Evolutionary conservation across 2,329 filamentous ascomycete species (phyloP).

Genomic region (Helminthosporium solani): DNA sequence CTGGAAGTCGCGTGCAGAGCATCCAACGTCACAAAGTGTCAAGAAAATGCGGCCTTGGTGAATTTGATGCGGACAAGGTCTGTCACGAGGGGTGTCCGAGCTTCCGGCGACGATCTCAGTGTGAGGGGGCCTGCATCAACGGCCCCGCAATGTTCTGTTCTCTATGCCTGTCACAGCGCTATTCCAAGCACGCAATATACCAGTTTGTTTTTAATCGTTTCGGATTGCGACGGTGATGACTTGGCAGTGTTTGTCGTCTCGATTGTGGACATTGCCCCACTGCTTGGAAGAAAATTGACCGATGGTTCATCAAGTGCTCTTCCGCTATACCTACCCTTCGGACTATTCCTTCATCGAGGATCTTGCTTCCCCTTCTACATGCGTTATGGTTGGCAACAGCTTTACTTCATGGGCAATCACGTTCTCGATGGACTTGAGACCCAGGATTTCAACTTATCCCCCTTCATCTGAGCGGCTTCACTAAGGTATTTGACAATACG

Average conservation of each 20-base stretch:
- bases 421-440: neutral
- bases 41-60: slow-evolving; percentile 5
- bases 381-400: too few relatives aligned
- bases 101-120: slow-evolving; percentile 8
- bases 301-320: neutral
- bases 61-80: slow-evolving; percentile 7
- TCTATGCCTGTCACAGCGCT: neutral
- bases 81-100: slow-evolving; percentile 17
- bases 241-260: neutral
- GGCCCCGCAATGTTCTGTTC: slow-evolving; percentile 5
- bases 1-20: slow-evolving; percentile 2
- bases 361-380: neutral
- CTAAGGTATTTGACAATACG: slow-evolving; percentile 1
- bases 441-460: neutral
- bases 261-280: neutral
- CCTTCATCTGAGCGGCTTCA: neutral
- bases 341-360: neutral
- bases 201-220: too few relatives aligned
- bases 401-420: neutral
- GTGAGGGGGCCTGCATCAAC: slow-evolving; percentile 11
- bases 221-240: neutral
- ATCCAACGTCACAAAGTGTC: slow-evolving; percentile 17
- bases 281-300: neutral
- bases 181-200: neutral
- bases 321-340: neutral